Evolutionary conservation across 805 yeast species (phyloP).

Genomic region (Wickerhamomyces sydowiorum): DNA sequence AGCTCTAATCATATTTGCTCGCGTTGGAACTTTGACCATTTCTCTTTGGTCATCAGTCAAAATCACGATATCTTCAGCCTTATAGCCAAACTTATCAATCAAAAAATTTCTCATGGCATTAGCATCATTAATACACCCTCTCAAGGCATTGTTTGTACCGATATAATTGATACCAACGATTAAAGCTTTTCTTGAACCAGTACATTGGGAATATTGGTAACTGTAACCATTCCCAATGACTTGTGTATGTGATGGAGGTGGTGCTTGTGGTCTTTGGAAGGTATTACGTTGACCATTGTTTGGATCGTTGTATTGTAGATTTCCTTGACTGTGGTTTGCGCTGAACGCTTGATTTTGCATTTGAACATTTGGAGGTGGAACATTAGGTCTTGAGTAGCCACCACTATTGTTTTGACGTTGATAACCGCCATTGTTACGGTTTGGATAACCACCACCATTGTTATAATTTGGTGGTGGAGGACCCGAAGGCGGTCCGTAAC

Average conservation of each 20-base stretch:
- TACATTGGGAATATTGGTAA: conserved; percentile 49
- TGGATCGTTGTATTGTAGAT: neutral
- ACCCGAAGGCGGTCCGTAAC: conserved; percentile 15
- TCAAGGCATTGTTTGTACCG: conserved; percentile 46
- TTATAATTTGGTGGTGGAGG: conserved; percentile 7
- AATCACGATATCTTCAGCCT: conserved; percentile 37
- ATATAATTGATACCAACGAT: conserved; percentile 65
- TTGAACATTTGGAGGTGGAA: conserved; percentile 8
- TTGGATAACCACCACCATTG: conserved; percentile 11
- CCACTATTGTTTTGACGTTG: neutral
- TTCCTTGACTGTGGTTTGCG: neutral
- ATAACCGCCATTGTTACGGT: neutral
- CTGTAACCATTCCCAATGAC: conserved; percentile 14
- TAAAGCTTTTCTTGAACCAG: conserved; percentile 60
- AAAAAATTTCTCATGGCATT: conserved; percentile 38
- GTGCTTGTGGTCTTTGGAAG: conserved; percentile 4
- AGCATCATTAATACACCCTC: conserved; percentile 71
- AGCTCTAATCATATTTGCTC: conserved; percentile 58
- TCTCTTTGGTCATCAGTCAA: conserved; percentile 40
- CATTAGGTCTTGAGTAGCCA: conserved; percentile 7
- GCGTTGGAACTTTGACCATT: conserved; percentile 43
- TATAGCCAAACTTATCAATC: conserved; percentile 17
- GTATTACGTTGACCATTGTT: neutral
- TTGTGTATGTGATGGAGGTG: conserved; percentile 14
- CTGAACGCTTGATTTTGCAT: neutral